A percentile compares a stretch with the other conserved stretches of the same genome.
These are phyloP conservation scores for Xylaria sp. DNA, from an alignment of 2,329 filamentous ascomycete genomes.

Conservation along the genomic window DNA sequence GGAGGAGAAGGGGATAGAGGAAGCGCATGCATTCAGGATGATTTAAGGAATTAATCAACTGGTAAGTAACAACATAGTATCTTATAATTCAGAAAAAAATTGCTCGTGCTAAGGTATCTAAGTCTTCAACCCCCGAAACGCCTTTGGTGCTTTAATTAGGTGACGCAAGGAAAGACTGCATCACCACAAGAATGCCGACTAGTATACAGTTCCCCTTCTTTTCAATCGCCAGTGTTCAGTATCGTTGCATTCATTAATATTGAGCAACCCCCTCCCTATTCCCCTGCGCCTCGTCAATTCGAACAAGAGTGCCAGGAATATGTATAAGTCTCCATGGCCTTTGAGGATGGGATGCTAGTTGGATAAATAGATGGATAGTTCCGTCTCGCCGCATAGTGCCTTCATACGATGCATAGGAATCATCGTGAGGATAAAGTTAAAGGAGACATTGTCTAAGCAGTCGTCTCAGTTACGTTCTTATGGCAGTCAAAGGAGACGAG, in stretches of 20 bases:
- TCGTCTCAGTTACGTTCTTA: conserved; percentile 39
- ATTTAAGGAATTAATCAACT: too few relatives aligned
- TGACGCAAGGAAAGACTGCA: neutral
- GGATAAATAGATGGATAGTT: neutral
- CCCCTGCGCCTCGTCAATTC: too few relatives aligned
- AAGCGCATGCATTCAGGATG: neutral
- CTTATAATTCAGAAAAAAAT: conserved; percentile 13
- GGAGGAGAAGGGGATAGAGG: neutral
- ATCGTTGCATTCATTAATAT: neutral
- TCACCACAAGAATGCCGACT: neutral
- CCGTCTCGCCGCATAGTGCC: neutral
- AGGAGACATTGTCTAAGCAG: neutral
- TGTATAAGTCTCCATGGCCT: neutral
- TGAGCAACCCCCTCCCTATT: neutral
- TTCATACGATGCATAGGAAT: neutral
- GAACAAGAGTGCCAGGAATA: neutral
- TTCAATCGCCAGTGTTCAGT: neutral
- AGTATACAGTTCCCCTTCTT: neutral
- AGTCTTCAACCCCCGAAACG: conserved; percentile 6
- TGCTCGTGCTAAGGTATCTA: conserved; percentile 32
- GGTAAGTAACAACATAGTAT: conserved; percentile 8
- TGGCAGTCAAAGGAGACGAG: conserved; percentile 55
- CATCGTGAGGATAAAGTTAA: neutral
- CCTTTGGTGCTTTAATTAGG: conserved; percentile 12
- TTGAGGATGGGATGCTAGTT: neutral